Evolutionary conservation across 2,329 filamentous ascomycete species (phyloP).

Genomic region (Ambrosiella xylebori): DNA sequence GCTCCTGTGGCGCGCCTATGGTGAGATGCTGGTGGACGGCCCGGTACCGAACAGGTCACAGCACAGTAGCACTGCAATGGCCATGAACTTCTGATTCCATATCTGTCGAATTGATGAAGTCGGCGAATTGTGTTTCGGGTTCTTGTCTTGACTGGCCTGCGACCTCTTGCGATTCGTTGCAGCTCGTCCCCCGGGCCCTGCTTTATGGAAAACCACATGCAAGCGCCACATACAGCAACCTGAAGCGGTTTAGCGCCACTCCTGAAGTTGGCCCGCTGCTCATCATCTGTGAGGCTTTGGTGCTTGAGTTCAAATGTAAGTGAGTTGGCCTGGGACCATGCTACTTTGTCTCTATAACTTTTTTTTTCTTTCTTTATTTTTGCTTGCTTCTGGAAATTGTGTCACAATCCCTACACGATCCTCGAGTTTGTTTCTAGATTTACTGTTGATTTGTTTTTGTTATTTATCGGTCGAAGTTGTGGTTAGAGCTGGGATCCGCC

Average conservation of each 20-base stretch:
- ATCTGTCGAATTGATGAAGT: not conserved
- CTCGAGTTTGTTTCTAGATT: not conserved
- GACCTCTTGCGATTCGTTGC: not conserved
- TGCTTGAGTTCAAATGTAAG: not conserved
- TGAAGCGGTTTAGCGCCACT: slow-evolving; percentile 9
- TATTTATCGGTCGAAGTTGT: not conserved
- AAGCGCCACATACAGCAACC: slow-evolving; percentile 7
- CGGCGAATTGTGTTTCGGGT: not conserved
- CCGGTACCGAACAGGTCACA: not conserved
- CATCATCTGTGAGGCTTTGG: not conserved
- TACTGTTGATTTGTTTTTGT: not conserved
- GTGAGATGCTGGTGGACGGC: not conserved
- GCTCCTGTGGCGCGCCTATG: not conserved
- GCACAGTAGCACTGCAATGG: too few relatives aligned
- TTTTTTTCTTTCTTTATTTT: slow-evolving; percentile 2
- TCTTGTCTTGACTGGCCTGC: not conserved
- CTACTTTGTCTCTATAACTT: not conserved
- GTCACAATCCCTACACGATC: not conserved
- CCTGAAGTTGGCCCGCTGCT: slow-evolving; percentile 3
- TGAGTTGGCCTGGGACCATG: slow-evolving; percentile 1
- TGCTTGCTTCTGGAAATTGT: not conserved
- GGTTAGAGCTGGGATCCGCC: not conserved
- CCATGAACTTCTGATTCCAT: too few relatives aligned
- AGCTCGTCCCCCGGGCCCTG: not conserved
- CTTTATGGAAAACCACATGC: not conserved